Conservation (phyloP, 495 filamentous ascomycete species). For the Cudoniella acicularis region DNA sequence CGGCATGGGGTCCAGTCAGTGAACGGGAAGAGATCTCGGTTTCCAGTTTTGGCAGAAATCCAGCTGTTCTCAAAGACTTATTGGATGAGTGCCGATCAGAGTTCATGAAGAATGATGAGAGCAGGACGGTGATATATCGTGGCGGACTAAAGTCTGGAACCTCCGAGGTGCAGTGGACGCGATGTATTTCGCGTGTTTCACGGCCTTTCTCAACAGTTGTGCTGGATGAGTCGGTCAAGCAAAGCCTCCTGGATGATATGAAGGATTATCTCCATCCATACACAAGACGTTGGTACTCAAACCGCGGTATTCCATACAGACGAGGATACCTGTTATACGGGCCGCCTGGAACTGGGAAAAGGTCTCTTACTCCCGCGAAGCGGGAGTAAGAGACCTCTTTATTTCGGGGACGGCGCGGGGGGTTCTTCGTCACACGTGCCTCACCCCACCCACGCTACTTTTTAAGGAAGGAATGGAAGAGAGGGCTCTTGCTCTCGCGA, state of each 20-base stretch:
- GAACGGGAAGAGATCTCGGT: constrained; percentile 56
- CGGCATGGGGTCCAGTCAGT: constrained; percentile 22
- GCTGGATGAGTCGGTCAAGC: constrained; percentile 71
- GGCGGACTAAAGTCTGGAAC: constrained; percentile 37
- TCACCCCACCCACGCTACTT: too few species aligned
- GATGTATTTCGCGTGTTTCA: constrained; percentile 56
- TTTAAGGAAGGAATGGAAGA: too few species aligned
- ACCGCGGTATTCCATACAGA: constrained; percentile 71
- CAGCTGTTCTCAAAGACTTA: constrained; percentile 60
- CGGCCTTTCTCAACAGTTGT: constrained; percentile 86
- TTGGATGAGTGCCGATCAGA: constrained; percentile 58
- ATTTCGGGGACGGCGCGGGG: too few species aligned
- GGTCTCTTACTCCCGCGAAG: too few species aligned
- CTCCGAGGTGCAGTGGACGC: constrained; percentile 42
- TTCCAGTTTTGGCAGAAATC: constrained; percentile 63
- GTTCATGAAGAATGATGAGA: constrained; percentile 56
- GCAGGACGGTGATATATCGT: constrained; percentile 64
- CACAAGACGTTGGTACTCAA: constrained; percentile 75
- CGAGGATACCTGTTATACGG: constrained; percentile 88
- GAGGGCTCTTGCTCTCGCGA: too few species aligned
- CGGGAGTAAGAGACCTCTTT: too few species aligned
- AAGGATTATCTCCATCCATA: constrained; percentile 82
- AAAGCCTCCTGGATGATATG: constrained; percentile 72
- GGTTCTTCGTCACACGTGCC: too few species aligned
- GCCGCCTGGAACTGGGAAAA: constrained; percentile 77